Base-by-base conservation (phyloP, 805 yeast genomes). In the Komagataella pastoris region DNA sequence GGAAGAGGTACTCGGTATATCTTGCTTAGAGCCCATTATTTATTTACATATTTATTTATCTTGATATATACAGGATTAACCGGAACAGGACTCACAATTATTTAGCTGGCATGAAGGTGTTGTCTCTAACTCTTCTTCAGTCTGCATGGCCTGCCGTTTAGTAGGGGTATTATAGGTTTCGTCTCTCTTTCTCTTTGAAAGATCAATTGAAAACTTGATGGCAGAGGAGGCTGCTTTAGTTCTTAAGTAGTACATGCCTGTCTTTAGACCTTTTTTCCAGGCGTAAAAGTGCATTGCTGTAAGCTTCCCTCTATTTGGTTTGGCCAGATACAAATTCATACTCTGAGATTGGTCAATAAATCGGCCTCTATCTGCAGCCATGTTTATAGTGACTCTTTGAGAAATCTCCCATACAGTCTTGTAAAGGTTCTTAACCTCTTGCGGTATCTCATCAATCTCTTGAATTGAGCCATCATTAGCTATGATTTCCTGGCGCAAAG, bases 241-340 rank as follows among this genome's bases (percentile, higher is more conserved):
- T 70, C 98, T 83, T 67, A 93, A 74, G 70, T 93, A 93, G 75
- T 93, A 93, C 95, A 93, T 91, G 63, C 99, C 99, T 4, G 99
- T 93, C 77, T 93, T 93, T 65, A 93, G 78, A 55, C 99, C 99
- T 74, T 86, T 88, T 74, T 87, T 86, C 99, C 99, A 93, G 49
- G 97, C 98, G 65, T 93, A 91, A 75, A 93, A 93, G 68, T 93
- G 99, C 97, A 93, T 93, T 57, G 93, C 81, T 5, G 98, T 93
- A 64, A 93, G 77, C 68, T 93, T 93, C 61, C 96, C 95, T 91
- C 88, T 86, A 2, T 98, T 89, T 54, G 97, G 97, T 55, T 82
- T 83, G 65, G 78, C 80, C 67, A 93, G 75, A 71, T 88, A 90
- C 57, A 93, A 81, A 67, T 91, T 93, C 75, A 93, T 73, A 48